Evolutionary conservation across 2,329 filamentous ascomycete genomes (phyloP).

Genomic region (Ophiocordyceps sinensis): DNA sequence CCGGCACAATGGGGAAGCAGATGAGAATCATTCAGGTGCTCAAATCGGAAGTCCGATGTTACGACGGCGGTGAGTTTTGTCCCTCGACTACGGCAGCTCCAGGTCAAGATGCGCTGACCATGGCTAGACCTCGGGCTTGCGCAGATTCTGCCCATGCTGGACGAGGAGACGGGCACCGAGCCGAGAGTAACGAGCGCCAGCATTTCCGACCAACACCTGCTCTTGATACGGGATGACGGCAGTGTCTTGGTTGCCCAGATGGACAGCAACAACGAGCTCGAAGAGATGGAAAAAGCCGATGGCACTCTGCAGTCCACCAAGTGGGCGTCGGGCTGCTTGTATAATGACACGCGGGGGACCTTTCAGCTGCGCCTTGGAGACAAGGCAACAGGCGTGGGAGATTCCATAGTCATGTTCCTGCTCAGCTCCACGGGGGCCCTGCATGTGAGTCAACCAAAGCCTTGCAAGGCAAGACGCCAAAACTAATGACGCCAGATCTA

Average conservation of each 20-base stretch:
- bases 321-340: conserved; percentile 76
- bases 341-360: conserved; percentile 47
- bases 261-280: conserved; percentile 64
- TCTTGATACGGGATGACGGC: conserved; percentile 71
- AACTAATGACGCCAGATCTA: conserved; percentile 44
- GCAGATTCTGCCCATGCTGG: conserved; percentile 85
- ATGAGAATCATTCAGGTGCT: conserved; percentile 78
- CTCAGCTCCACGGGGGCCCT: conserved; percentile 62
- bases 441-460: conserved; percentile 38
- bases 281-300: conserved; percentile 58
- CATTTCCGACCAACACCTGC: conserved; percentile 73
- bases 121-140: conserved; percentile 65
- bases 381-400: conserved; percentile 22
- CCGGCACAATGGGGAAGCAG: conserved; percentile 67
- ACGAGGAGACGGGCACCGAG: conserved; percentile 76
- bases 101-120: conserved; percentile 6
- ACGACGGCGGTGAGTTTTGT: conserved; percentile 61
- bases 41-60: conserved; percentile 74
- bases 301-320: conserved; percentile 42
- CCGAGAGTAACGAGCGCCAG: conserved; percentile 66
- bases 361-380: conserved; percentile 30
- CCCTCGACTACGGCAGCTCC: neutral
- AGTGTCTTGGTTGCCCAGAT: conserved; percentile 69
- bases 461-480: too few relatives aligned
- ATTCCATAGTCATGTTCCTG: conserved; percentile 58